These are phyloP conservation scores for Torrubiella hemipterigena DNA, from an alignment of 2,329 filamentous ascomycete genomes.

Conservation along the genomic window DNA sequence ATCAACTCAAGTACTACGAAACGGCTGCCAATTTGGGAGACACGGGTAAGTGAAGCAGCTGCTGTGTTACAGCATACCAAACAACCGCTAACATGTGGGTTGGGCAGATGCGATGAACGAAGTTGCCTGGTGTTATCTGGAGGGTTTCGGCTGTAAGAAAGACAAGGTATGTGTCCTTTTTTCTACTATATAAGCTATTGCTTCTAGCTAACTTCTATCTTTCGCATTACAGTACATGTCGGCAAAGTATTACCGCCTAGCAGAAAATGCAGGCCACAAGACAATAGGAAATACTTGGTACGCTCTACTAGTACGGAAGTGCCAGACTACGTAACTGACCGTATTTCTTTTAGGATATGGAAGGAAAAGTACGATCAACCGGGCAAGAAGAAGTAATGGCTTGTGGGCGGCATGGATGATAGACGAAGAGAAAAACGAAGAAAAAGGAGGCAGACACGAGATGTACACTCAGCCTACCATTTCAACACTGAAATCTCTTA, in stretches of 20 bases:
- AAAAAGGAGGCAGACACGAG: no score
- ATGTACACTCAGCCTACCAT: no score
- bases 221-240: neutral
- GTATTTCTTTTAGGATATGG: slow-evolving; percentile 63
- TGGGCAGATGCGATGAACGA: slow-evolving; percentile 87
- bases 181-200: neutral
- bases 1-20: slow-evolving; percentile 66
- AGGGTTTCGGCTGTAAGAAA: slow-evolving; percentile 96
- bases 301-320: slow-evolving; percentile 18
- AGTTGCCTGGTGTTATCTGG: slow-evolving; percentile 86
- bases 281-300: slow-evolving; percentile 92
- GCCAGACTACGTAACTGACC: neutral
- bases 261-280: slow-evolving; percentile 81
- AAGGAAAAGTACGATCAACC: slow-evolving; percentile 79
- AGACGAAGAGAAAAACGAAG: no score
- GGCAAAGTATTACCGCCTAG: slow-evolving; percentile 64
- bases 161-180: slow-evolving; percentile 68
- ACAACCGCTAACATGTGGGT: neutral
- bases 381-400: no score
- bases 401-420: no score
- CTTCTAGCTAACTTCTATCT: neutral
- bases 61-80: neutral
- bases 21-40: slow-evolving; percentile 94
- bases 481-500: no score
- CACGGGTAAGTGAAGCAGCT: slow-evolving; percentile 40